Conservation (phyloP, 2,329 filamentous ascomycete species). For the Paecilomyces formosus region DNA sequence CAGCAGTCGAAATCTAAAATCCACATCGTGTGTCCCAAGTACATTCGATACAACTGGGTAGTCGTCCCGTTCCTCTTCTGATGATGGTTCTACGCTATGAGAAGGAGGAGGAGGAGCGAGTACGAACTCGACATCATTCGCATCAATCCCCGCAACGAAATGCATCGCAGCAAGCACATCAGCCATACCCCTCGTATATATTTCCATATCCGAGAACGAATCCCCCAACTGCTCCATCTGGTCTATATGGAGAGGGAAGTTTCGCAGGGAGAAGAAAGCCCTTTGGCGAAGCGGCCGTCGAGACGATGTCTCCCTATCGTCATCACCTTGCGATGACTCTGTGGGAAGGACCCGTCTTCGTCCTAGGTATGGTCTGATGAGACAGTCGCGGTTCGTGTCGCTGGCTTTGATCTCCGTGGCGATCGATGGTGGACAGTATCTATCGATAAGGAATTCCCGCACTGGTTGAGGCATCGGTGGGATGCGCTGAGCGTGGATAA, state of each 20-base stretch:
- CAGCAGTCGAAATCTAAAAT: constrained; percentile 44
- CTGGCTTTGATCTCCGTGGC: constrained; percentile 18
- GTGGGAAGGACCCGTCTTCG: constrained; percentile 14
- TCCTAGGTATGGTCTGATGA: constrained; percentile 46
- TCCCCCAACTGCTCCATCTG: constrained; percentile 42
- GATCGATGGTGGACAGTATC: constrained; percentile 23
- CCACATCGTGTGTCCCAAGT: constrained; percentile 34
- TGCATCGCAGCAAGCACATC: constrained; percentile 45
- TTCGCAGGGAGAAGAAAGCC: constrained; percentile 34
- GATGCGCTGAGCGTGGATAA: constrained; percentile 28
- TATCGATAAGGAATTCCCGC: constrained; percentile 22
- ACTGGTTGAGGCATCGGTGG: constrained; percentile 18
- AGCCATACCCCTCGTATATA: constrained; percentile 42
- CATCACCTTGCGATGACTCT: background rate
- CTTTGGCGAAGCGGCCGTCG: constrained; percentile 13
- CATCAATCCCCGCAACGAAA: constrained; percentile 43
- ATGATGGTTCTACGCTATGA: background rate
- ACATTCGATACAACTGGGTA: constrained; percentile 5
- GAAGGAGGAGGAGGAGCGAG: constrained; percentile 22
- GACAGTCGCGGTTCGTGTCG: constrained; percentile 37
- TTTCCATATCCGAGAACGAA: constrained; percentile 6
- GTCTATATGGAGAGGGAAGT: constrained; percentile 44
- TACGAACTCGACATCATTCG: constrained; percentile 51
- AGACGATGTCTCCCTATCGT: background rate
- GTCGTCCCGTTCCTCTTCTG: background rate